These are phyloP conservation scores for Scytalidium sp. DNA, from an alignment of 2,329 filamentous ascomycete genomes.

Conservation along the genomic window DNA sequence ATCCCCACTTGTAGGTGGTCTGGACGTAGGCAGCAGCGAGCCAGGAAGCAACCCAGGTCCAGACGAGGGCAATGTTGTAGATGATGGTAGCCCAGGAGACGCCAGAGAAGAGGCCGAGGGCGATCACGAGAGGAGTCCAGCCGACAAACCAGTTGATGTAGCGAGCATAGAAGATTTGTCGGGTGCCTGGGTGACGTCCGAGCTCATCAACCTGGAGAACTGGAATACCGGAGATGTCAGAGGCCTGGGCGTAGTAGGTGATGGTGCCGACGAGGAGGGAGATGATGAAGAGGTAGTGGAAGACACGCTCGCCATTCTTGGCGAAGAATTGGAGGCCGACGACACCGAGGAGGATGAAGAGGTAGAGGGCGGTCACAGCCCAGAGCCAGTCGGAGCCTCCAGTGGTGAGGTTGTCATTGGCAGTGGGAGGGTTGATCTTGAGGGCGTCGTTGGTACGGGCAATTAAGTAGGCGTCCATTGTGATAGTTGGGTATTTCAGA, in stretches of 20 bases:
- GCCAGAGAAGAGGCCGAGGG: slow-evolving; percentile 60
- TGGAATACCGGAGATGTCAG: slow-evolving; percentile 60
- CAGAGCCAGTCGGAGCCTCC: slow-evolving; percentile 63
- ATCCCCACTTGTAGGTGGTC: slow-evolving; percentile 66
- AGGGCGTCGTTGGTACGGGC: slow-evolving; percentile 20
- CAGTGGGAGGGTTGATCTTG: slow-evolving; percentile 18
- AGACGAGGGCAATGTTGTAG: slow-evolving; percentile 56
- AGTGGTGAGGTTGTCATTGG: slow-evolving; percentile 37
- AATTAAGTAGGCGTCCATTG: not conserved
- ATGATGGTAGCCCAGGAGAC: slow-evolving; percentile 62
- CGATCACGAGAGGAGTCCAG: slow-evolving; percentile 48
- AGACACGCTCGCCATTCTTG: slow-evolving; percentile 46
- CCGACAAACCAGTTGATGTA: slow-evolving; percentile 62
- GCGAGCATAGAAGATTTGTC: slow-evolving; percentile 63
- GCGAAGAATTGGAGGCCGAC: slow-evolving; percentile 47
- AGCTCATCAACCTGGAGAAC: slow-evolving; percentile 54
- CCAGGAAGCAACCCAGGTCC: slow-evolving; percentile 63
- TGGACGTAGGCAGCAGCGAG: slow-evolving; percentile 60
- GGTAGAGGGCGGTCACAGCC: slow-evolving; percentile 58
- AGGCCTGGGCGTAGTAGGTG: slow-evolving; percentile 64
- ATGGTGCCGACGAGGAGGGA: slow-evolving; percentile 58
- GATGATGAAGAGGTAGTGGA: slow-evolving; percentile 61
- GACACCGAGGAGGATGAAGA: slow-evolving; percentile 47
- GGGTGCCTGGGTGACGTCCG: slow-evolving; percentile 36
- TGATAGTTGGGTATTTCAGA: not conserved